Percentiles rank a stretch among this genome's conserved stretches.
Conservation (phyloP, 139 green algal species). For the Micromonas commoda region DNA sequence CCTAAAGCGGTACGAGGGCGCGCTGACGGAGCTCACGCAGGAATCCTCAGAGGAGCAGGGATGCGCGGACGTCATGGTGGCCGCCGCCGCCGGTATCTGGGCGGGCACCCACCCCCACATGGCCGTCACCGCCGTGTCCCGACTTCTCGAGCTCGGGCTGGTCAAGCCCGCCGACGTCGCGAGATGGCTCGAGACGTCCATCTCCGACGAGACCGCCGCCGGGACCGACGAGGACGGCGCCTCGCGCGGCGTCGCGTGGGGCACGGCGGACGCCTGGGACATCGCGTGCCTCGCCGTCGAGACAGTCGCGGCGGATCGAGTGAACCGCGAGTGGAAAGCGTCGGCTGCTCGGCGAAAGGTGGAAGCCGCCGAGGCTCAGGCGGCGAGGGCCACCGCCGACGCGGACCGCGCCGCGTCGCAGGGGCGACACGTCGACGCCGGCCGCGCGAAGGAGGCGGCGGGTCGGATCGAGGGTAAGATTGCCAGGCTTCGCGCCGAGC, state of each 20-base stretch:
- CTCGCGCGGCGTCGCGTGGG: background rate
- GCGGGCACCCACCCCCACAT: background rate
- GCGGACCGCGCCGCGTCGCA: too few species aligned
- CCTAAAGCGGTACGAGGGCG: conserved; percentile 12
- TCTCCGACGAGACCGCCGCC: background rate
- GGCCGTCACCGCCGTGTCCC: background rate
- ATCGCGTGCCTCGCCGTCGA: background rate
- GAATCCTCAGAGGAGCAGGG: background rate
- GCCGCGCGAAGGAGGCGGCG: too few species aligned
- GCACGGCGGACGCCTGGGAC: background rate
- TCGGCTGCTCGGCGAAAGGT: background rate
- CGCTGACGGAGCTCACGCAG: background rate
- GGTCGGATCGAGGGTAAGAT: too few species aligned
- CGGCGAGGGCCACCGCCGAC: background rate
- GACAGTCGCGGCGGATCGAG: background rate
- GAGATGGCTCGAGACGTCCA: background rate
- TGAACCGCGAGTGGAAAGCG: background rate
- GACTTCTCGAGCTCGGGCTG: conserved; percentile 8
- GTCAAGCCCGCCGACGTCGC: background rate
- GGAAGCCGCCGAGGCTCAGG: background rate
- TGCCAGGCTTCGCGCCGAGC: too few species aligned
- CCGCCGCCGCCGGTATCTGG: conserved; percentile 4
- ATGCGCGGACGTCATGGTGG: conserved; percentile 2
- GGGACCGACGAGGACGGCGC: too few species aligned
- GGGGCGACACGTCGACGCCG: too few species aligned